Evolutionary conservation across 768 basidiomycete species (phyloP).

Genomic region (Lentinus brumalis): DNA sequence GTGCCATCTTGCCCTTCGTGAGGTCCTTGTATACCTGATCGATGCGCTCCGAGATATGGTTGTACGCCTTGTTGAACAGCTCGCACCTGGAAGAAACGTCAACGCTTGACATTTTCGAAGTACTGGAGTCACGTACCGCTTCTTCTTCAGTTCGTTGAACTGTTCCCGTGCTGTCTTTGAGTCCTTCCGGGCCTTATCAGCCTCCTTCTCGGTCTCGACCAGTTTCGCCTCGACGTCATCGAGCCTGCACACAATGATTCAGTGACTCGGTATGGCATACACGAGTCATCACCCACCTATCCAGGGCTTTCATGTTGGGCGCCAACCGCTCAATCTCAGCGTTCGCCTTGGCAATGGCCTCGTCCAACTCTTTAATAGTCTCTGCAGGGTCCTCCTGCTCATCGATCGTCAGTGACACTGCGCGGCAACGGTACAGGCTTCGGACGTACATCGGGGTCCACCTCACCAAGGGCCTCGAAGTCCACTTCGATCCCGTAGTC

Average conservation of each 20-base stretch:
- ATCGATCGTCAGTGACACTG: background rate
- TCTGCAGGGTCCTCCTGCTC: slow-evolving; percentile 61
- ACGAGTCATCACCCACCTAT: slow-evolving; percentile 54
- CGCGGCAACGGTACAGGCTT: background rate
- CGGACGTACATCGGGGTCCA: slow-evolving; percentile 63
- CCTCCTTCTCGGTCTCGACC: slow-evolving; percentile 87
- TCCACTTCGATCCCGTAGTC: slow-evolving; percentile 92
- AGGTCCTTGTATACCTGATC: slow-evolving; percentile 97
- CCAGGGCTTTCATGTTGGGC: slow-evolving; percentile 96
- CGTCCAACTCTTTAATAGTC: slow-evolving; percentile 71
- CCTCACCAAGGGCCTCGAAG: slow-evolving; percentile 73
- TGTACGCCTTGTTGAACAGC: slow-evolving; percentile 94
- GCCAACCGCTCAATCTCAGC: slow-evolving; percentile 91
- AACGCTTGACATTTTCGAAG: background rate
- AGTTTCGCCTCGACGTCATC: slow-evolving; percentile 86
- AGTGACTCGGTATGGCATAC: too few relatives aligned
- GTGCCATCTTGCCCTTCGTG: slow-evolving; percentile 91
- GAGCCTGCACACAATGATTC: slow-evolving; percentile 45
- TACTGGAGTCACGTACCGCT: slow-evolving; percentile 49
- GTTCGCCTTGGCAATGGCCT: slow-evolving; percentile 66
- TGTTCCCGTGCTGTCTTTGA: slow-evolving; percentile 89
- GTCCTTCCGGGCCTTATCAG: slow-evolving; percentile 88
- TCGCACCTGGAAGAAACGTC: slow-evolving; percentile 52
- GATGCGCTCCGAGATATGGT: slow-evolving; percentile 92
- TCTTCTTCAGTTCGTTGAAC: slow-evolving; percentile 84